Evolutionary conservation across 2,329 filamentous ascomycete species (phyloP).

Genomic region (Fusarium luffae): DNA sequence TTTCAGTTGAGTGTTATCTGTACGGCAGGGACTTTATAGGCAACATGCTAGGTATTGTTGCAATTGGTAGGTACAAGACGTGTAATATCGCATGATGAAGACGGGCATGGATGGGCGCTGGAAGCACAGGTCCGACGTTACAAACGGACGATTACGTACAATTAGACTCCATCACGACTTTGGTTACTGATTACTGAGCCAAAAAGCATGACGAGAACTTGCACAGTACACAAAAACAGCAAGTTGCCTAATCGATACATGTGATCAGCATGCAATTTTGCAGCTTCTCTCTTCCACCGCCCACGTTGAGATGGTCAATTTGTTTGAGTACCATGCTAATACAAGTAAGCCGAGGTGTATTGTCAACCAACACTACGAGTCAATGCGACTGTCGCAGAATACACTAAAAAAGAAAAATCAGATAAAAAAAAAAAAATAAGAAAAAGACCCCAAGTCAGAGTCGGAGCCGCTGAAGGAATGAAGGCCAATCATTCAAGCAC

Average conservation of each 20-base stretch:
- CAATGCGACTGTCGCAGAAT: conserved; percentile 21
- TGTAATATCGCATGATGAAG: conserved; percentile 37
- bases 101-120: conserved; percentile 4
- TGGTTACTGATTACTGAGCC: conserved; percentile 28
- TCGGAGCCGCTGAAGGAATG: conserved; percentile 43
- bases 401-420: conserved; percentile 23
- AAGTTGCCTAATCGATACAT: conserved; percentile 7
- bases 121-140: conserved; percentile 29
- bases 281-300: background rate
- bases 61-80: conserved; percentile 20
- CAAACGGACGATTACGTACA: conserved; percentile 43
- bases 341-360: conserved; percentile 19
- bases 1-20: conserved; percentile 16
- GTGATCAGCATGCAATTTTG: conserved; percentile 31
- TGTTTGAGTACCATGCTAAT: conserved; percentile 24
- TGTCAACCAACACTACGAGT: conserved; percentile 9
- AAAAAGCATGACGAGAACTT: conserved; percentile 30
- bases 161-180: conserved; percentile 24
- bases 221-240: background rate
- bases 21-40: background rate
- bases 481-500: conserved; percentile 51
- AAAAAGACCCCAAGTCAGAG: conserved; percentile 5
- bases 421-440: conserved; percentile 17
- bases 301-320: conserved; percentile 8
- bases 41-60: conserved; percentile 16